Evolutionary conservation across 805 yeast species (phyloP).

Genomic region (Kodamaea leandrae): DNA sequence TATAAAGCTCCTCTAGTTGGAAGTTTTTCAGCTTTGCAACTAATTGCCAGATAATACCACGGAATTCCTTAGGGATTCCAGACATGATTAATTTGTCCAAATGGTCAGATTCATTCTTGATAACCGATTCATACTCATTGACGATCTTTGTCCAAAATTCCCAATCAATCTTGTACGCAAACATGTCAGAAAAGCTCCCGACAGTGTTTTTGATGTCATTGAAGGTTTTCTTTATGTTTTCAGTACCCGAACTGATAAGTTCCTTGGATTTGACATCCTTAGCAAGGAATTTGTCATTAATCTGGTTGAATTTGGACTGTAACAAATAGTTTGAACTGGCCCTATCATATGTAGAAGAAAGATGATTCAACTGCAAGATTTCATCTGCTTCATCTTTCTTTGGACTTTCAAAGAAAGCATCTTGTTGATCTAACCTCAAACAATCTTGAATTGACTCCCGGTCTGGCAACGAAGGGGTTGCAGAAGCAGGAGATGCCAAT

Average conservation of each 20-base stretch:
- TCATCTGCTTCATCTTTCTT: slow-evolving; percentile 7
- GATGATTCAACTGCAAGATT: slow-evolving; percentile 13
- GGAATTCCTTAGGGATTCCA: slow-evolving; percentile 81
- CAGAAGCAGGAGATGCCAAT: slow-evolving; percentile 10
- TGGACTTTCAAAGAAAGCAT: slow-evolving; percentile 14
- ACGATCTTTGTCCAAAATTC: slow-evolving; percentile 85
- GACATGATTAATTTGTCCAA: slow-evolving; percentile 59
- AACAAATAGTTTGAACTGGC: slow-evolving; percentile 48
- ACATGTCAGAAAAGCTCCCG: slow-evolving; percentile 37
- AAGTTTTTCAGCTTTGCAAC: slow-evolving; percentile 75
- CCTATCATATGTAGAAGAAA: slow-evolving; percentile 21
- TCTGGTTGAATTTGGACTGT: slow-evolving; percentile 56
- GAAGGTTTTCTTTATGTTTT: slow-evolving; percentile 39
- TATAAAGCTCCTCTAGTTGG: slow-evolving; percentile 57
- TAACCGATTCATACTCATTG: slow-evolving; percentile 68
- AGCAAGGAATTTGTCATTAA: slow-evolving; percentile 48
- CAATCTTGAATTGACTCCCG: slow-evolving; percentile 27
- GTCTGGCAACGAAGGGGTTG: slow-evolving; percentile 32
- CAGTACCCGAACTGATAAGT: slow-evolving; percentile 35
- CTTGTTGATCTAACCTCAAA: slow-evolving; percentile 22
- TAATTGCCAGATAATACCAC: slow-evolving; percentile 93
- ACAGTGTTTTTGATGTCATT: slow-evolving; percentile 50
- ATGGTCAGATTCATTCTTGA: slow-evolving; percentile 56
- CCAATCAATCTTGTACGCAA: slow-evolving; percentile 57
- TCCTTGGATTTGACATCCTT: slow-evolving; percentile 54